Conservation (phyloP, 1,139 yeast species). For the Yamadazyma sp. region DNA sequence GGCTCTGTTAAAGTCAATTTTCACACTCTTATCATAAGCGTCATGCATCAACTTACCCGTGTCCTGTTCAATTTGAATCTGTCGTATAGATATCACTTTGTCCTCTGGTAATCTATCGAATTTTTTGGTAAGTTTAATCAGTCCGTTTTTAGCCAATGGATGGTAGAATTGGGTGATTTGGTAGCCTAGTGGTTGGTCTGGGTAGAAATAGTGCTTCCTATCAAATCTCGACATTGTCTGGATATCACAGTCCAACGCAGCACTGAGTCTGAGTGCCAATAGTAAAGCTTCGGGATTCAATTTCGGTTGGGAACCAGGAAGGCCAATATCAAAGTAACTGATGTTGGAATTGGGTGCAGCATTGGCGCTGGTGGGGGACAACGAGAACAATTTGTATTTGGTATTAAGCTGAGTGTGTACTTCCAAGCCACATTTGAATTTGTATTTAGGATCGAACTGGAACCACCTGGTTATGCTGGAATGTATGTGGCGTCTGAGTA, state of each 20-base stretch:
- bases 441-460: constrained; percentile 19
- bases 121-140: constrained; percentile 43
- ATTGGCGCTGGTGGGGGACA: constrained; percentile 49
- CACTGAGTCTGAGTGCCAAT: constrained; percentile 71
- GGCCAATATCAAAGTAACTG: constrained; percentile 78
- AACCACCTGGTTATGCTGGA: constrained; percentile 3
- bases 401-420: constrained; percentile 89
- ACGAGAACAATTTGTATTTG: constrained; percentile 70
- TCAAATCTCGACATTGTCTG: constrained; percentile 69
- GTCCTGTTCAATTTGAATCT: constrained; percentile 89
- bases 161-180: constrained; percentile 89
- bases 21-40: constrained; percentile 38
- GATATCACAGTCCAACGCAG: constrained; percentile 65
- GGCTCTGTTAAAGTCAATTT: constrained; percentile 79
- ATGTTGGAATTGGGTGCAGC: constrained; percentile 67
- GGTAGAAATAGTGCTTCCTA: constrained; percentile 92
- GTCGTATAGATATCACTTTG: constrained; percentile 55
- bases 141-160: constrained; percentile 77
- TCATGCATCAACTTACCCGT: constrained; percentile 81
- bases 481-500: constrained; percentile 10
- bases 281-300: constrained; percentile 75
- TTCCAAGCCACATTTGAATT: constrained; percentile 84
- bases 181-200: constrained; percentile 95
- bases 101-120: constrained; percentile 53
- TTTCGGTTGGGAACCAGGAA: constrained; percentile 92